A percentile compares a stretch with the other conserved stretches of the same genome.
Conservation (phyloP, 192 early-diverging fungal species). For the Dissophora globulifera region DNA sequence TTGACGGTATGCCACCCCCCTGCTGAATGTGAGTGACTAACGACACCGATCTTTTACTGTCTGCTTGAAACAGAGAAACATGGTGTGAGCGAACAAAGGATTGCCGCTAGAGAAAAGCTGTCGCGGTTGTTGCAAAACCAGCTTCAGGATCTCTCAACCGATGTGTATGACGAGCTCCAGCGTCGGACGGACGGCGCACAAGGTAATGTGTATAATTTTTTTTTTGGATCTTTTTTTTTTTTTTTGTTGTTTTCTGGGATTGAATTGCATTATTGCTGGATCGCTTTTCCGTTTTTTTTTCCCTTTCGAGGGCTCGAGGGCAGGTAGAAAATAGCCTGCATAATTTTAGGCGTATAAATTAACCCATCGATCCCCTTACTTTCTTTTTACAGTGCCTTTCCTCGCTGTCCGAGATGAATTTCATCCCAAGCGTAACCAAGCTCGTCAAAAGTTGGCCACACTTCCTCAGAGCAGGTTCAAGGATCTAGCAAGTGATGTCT, state of each 20-base stretch:
- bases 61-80: constrained; percentile 43
- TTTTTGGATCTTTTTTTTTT: too few relatives aligned
- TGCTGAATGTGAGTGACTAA: too few relatives aligned
- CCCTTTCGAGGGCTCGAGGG: too few relatives aligned
- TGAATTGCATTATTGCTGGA: too few relatives aligned
- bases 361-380: too few relatives aligned
- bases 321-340: too few relatives aligned
- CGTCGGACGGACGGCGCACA: constrained; percentile 69
- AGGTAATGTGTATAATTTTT: constrained; percentile 58
- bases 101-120: constrained; percentile 78
- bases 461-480: constrained; percentile 88
- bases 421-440: constrained; percentile 96
- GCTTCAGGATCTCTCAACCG: constrained; percentile 93
- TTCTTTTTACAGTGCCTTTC: constrained; percentile 71
- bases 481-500: constrained; percentile 92
- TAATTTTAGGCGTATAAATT: too few relatives aligned
- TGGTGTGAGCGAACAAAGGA: constrained; percentile 56
- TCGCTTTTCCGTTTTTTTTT: too few relatives aligned
- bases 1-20: too few relatives aligned
- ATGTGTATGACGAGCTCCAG: constrained; percentile 95
- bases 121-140: constrained; percentile 81
- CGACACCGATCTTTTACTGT: too few relatives aligned
- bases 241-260: too few relatives aligned
- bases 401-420: constrained; percentile 86
- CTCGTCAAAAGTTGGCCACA: constrained; percentile 95